Evolutionary conservation across 1,284 basidiomycete species (phyloP).

Genomic region (Meripilus lineatus): DNA sequence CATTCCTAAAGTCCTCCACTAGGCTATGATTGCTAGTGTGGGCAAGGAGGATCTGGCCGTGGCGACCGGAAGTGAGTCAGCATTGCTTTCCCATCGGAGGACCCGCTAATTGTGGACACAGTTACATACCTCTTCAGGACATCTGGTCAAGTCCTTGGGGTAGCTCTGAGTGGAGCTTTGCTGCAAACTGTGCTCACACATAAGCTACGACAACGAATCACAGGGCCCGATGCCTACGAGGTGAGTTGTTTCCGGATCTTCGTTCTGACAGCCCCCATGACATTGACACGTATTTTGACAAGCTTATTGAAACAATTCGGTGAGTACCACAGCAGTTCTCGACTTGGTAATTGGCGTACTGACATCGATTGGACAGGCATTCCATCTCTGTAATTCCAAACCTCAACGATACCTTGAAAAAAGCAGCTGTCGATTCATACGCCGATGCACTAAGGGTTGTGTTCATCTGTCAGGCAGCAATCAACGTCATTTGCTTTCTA

Average conservation of each 20-base stretch:
- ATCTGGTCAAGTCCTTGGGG: constrained; percentile 87
- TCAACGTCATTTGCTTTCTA: constrained; percentile 59
- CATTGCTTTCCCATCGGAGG: background rate
- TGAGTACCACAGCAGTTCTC: constrained; percentile 25
- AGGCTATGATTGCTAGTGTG: constrained; percentile 85
- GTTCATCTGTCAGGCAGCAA: constrained; percentile 73
- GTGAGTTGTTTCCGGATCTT: constrained; percentile 31
- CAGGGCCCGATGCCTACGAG: constrained; percentile 66
- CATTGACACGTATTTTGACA: too few species aligned
- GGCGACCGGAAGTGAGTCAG: constrained; percentile 76
- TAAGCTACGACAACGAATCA: constrained; percentile 67
- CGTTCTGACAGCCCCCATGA: constrained; percentile 2
- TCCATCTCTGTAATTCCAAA: constrained; percentile 75
- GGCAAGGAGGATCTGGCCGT: constrained; percentile 80
- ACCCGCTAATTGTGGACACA: constrained; percentile 26
- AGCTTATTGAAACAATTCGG: constrained; percentile 73
- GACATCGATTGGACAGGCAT: constrained; percentile 46
- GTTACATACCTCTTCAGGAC: constrained; percentile 90
- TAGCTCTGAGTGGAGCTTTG: constrained; percentile 78
- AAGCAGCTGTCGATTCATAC: constrained; percentile 80
- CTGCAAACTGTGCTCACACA: constrained; percentile 71
- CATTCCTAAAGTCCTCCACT: constrained; percentile 17
- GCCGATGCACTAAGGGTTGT: constrained; percentile 78
- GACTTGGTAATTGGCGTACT: background rate
- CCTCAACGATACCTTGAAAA: constrained; percentile 55